Evolutionary conservation across 139 green algal species (phyloP).

Genomic region (Volvox reticuliferus): DNA sequence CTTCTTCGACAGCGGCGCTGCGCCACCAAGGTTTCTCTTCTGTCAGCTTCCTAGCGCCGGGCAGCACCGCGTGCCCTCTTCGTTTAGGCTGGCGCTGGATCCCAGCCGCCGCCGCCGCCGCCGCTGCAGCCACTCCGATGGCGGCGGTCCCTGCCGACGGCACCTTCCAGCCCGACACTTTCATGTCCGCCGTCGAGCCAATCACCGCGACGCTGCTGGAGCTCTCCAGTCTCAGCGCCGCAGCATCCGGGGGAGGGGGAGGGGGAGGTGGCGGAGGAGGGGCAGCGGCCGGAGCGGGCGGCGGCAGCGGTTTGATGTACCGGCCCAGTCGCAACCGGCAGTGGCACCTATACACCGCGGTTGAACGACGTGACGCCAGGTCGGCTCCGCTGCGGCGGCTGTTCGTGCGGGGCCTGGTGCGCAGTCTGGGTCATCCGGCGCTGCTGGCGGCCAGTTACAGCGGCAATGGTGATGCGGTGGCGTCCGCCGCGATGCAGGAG

Average conservation of each 20-base stretch:
- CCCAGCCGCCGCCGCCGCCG: background rate
- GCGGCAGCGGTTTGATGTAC: slow-evolving; percentile 61
- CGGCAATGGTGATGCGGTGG: slow-evolving; percentile 70
- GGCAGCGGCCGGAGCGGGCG: background rate
- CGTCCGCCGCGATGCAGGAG: slow-evolving; percentile 81
- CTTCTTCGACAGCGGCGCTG: background rate
- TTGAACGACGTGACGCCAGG: slow-evolving; percentile 71
- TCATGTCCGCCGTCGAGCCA: slow-evolving; percentile 68
- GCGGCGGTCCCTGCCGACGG: background rate
- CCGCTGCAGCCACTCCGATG: background rate
- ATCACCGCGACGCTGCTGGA: slow-evolving; percentile 84
- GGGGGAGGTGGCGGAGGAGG: background rate
- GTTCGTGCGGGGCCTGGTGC: slow-evolving; percentile 87
- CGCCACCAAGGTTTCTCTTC: slow-evolving; percentile 10
- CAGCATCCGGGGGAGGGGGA: background rate
- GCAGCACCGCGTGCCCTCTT: slow-evolving; percentile 24
- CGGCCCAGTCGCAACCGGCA: slow-evolving; percentile 89
- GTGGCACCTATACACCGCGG: slow-evolving; percentile 88
- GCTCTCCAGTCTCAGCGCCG: slow-evolving; percentile 74
- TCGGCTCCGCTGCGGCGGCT: slow-evolving; percentile 78
- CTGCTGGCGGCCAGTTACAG: slow-evolving; percentile 83
- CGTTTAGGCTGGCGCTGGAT: slow-evolving; percentile 35
- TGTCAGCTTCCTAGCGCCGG: slow-evolving; percentile 43
- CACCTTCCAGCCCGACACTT: slow-evolving; percentile 21
- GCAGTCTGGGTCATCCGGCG: slow-evolving; percentile 72